A percentile compares a stretch with the other conserved stretches of the same genome.
Evolutionary conservation across 306 rosid genomes (phyloP).

Genomic region (Casuarina equisetifolia): DNA sequence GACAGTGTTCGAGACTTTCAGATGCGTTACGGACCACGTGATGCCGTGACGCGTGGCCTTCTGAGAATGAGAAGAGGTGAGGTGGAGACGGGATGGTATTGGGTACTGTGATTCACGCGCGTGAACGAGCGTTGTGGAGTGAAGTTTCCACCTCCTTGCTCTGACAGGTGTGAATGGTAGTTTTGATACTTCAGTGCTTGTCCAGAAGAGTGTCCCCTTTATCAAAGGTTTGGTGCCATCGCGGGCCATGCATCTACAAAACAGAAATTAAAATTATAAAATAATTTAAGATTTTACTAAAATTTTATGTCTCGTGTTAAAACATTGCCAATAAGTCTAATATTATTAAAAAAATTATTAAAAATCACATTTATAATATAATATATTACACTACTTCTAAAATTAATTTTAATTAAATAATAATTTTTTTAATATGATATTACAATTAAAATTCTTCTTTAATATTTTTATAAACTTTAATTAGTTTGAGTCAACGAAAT

Average conservation of each 20-base stretch:
- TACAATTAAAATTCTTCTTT: too few relatives aligned
- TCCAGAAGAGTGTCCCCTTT: slow-evolving; percentile 24
- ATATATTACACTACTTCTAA: too few relatives aligned
- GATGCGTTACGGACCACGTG: neutral
- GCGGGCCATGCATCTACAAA: slow-evolving; percentile 1
- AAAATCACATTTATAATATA: too few relatives aligned
- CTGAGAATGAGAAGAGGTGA: neutral
- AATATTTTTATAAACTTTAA: too few relatives aligned
- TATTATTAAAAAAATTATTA: too few relatives aligned
- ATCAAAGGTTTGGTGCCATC: neutral
- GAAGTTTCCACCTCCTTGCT: neutral
- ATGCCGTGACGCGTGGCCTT: neutral
- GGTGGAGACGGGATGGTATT: neutral
- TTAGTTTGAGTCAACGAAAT: too few relatives aligned
- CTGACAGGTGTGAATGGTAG: neutral
- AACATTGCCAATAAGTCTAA: too few relatives aligned
- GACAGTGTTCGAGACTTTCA: neutral
- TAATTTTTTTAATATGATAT: too few relatives aligned
- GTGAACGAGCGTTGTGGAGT: neutral
- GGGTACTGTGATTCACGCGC: neutral
- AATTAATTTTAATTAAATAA: too few relatives aligned
- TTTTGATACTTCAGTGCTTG: slow-evolving; percentile 10
- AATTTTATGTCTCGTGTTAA: too few relatives aligned
- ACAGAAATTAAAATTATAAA: too few relatives aligned
- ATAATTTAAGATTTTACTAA: too few relatives aligned